A percentile compares a stretch with the other conserved stretches of the same genome.
Conservation (phyloP, 1,284 basidiomycete genomes). For the Schizophyllum amplum region DNA sequence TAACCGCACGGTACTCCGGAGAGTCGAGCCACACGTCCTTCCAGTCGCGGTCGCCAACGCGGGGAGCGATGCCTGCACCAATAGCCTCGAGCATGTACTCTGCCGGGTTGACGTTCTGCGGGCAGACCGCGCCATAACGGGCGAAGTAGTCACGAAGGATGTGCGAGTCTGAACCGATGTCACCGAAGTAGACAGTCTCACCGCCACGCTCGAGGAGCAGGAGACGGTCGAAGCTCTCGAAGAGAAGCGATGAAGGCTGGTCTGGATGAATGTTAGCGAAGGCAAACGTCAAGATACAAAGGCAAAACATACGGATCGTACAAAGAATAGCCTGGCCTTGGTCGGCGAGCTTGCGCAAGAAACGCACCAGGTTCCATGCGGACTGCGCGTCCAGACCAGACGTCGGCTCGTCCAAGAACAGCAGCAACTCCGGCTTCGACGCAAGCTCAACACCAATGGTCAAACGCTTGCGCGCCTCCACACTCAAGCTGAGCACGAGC, state of each 20-base stretch:
- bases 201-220: conserved; percentile 59
- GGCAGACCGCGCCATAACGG: conserved; percentile 54
- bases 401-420: conserved; percentile 46
- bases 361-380: conserved; percentile 79
- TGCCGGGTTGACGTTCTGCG: conserved; percentile 51
- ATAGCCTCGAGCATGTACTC: conserved; percentile 69
- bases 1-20: conserved; percentile 31
- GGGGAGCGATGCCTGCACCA: conserved; percentile 62
- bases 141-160: conserved; percentile 66
- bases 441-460: conserved; percentile 89
- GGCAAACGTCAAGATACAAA: not conserved
- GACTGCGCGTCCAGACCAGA: conserved; percentile 29
- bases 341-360: conserved; percentile 78
- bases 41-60: conserved; percentile 69
- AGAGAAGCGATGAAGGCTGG: conserved; percentile 35
- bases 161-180: conserved; percentile 60
- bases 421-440: conserved; percentile 62
- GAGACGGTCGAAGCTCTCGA: conserved; percentile 73
- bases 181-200: conserved; percentile 75
- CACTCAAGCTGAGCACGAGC: conserved; percentile 51
- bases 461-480: conserved; percentile 80
- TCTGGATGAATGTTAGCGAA: not conserved
- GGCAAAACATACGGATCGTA: conserved; percentile 41
- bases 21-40: conserved; percentile 66
- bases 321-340: conserved; percentile 77